A percentile compares a stretch with the other conserved stretches of the same genome.
These are phyloP conservation scores for Teratosphaeria pseudoeucalypti DNA, from an alignment of 2,329 filamentous ascomycete species.

Conservation along the genomic window DNA sequence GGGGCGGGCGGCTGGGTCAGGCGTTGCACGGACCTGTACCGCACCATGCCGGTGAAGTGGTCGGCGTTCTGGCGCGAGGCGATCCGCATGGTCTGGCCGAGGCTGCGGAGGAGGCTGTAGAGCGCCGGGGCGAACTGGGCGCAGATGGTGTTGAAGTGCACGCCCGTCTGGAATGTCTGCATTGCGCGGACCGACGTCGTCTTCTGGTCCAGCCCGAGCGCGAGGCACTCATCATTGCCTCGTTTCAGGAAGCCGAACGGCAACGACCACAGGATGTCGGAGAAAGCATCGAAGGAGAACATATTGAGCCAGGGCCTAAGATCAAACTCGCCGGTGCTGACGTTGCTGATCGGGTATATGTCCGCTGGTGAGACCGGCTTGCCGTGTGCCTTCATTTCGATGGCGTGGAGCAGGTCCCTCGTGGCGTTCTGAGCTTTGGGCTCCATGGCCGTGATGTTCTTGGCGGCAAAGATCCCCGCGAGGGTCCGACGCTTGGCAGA, in stretches of 20 bases:
- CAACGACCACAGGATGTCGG: conserved; percentile 30
- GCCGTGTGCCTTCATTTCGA: conserved; percentile 8
- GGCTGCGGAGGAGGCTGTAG: conserved; percentile 39
- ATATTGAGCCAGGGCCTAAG: conserved; percentile 29
- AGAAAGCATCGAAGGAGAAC: conserved; percentile 30
- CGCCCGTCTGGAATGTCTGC: conserved; percentile 27
- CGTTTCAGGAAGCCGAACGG: conserved; percentile 28
- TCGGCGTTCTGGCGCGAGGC: conserved; percentile 26
- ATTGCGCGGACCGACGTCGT: conserved; percentile 39
- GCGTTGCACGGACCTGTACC: conserved; percentile 35
- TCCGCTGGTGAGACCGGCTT: neutral
- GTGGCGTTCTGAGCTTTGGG: conserved; percentile 31
- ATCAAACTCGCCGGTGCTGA: conserved; percentile 10
- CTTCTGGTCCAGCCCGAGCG: conserved; percentile 27
- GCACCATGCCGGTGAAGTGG: conserved; percentile 38
- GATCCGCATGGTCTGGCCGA: neutral
- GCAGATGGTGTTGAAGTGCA: conserved; percentile 32
- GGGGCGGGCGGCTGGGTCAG: conserved; percentile 39
- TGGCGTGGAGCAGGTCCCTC: conserved; percentile 24
- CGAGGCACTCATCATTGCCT: conserved; percentile 23
- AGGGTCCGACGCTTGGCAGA: conserved; percentile 30
- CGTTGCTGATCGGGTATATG: neutral
- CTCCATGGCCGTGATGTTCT: conserved; percentile 33
- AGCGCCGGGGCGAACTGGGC: conserved; percentile 7
- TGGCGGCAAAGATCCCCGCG: conserved; percentile 29